Base-by-base conservation (phyloP, 2,329 filamentous ascomycete genomes). In the Trichoderma afroharzianum region DNA sequence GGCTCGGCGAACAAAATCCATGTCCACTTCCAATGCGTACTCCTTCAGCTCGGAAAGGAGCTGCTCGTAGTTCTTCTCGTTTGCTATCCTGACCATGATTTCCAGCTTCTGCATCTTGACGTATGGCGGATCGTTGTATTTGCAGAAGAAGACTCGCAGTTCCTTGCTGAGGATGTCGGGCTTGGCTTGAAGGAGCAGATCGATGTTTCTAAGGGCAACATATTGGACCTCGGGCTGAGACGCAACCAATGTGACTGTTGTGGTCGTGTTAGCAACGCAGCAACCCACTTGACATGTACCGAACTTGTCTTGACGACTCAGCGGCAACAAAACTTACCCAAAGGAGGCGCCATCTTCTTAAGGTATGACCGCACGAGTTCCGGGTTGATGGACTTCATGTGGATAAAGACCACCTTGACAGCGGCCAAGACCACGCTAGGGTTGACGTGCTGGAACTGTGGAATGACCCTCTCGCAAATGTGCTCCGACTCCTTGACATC, bases 11-110 rank as follows among this genome's bases (percentile, higher is more conserved):
- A 98, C 95, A 80, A 98, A 98, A 81, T 99, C 96, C 95, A 99
- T 98, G 78, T 99, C 96, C 39, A 99, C 95, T 85, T 99, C 96
- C 76, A 98, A 86, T 8, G 96, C 96, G 77, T 99, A 99, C 81
- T 99, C 96, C 82, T 97, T 98, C 79, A 99, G 81, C 81, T 99
- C 96, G 12, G 95, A 93, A 18, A 99, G 85, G 30, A 99, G 86
- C 79, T 98, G 96, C 79, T 99, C 96, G 72, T 95, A 95, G 79
- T 98, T 99, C 79, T 92, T 92, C 76, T 98, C 95, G 83, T 98
- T 98, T 73, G 95, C 94, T 90, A 99, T 98, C 81, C 96, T 91
- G 62, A 99, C 95, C 96, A 99, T 98, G 74, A 98, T 98, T 80
- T 99, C 96, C 63, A 99, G 88, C 80, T 99, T 99, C 80, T 97